These are phyloP conservation scores for Arthonia radiata DNA, from an alignment of 495 filamentous ascomycete genomes.

Conservation along the genomic window DNA sequence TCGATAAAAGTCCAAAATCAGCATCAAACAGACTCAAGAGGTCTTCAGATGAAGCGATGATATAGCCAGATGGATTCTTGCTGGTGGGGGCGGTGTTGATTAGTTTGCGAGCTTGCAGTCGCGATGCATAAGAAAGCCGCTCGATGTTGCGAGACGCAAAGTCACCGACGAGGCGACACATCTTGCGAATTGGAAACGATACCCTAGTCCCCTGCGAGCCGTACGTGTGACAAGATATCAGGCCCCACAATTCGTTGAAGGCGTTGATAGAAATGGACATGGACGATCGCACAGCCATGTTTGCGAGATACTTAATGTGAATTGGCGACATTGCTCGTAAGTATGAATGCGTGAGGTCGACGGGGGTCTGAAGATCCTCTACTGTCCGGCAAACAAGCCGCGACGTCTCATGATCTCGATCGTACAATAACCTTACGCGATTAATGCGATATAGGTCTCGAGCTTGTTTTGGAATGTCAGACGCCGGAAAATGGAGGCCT, in stretches of 20 bases:
- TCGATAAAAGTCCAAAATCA: constrained; percentile 69
- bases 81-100: constrained; percentile 59
- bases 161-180: constrained; percentile 83
- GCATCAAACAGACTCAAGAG: constrained; percentile 67
- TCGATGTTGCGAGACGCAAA: constrained; percentile 75
- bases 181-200: constrained; percentile 73
- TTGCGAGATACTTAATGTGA: constrained; percentile 66
- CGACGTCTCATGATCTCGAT: constrained; percentile 49
- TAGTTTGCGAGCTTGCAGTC: constrained; percentile 57
- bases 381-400: constrained; percentile 58
- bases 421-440: constrained; percentile 57
- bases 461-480: constrained; percentile 74
- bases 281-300: constrained; percentile 74
- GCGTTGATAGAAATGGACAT: constrained; percentile 90
- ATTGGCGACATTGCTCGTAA: constrained; percentile 81
- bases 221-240: constrained; percentile 75
- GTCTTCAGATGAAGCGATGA: constrained; percentile 76
- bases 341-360: constrained; percentile 71
- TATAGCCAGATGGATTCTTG: constrained; percentile 73
- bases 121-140: constrained; percentile 62
- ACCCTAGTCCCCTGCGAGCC: constrained; percentile 61
- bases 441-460: constrained; percentile 60
- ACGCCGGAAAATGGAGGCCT: constrained; percentile 72
- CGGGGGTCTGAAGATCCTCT: constrained; percentile 49
- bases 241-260: constrained; percentile 66